Percentiles rank a stretch among this genome's conserved stretches.
phyloP scores from a whole-genome alignment of 352 stramenopile genomes.

The Globisporangium cystogenes region DNA sequence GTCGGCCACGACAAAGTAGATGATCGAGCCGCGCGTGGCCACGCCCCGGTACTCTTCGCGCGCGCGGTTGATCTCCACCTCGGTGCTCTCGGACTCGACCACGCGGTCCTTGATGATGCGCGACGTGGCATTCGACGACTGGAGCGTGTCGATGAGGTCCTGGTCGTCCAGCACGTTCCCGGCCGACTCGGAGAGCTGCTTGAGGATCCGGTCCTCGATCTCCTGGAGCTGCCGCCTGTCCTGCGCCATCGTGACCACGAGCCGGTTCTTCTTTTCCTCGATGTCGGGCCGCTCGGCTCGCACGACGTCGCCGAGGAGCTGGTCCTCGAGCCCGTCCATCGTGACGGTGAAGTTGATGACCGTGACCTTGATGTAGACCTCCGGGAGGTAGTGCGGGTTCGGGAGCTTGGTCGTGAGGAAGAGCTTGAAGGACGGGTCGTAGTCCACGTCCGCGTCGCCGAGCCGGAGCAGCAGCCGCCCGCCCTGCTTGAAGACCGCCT shows the following conservation, averaged over 20 bases:
- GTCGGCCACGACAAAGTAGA: slow-evolving; percentile 95
- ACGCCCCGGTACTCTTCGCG: slow-evolving; percentile 90
- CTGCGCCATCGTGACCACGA: slow-evolving; percentile 91
- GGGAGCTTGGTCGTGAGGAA: slow-evolving; percentile 93
- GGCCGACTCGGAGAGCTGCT: slow-evolving; percentile 87
- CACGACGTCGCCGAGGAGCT: slow-evolving; percentile 92
- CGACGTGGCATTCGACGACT: slow-evolving; percentile 83
- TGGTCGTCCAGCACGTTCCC: slow-evolving; percentile 94
- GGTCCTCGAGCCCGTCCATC: slow-evolving; percentile 91
- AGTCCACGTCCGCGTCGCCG: slow-evolving; percentile 92
- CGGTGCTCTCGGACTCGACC: slow-evolving; percentile 86
- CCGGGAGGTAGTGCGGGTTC: slow-evolving; percentile 93
- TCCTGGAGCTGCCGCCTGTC: slow-evolving; percentile 92
- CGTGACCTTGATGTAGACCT: slow-evolving; percentile 96
- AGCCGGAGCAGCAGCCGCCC: slow-evolving; percentile 86
- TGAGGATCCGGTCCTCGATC: slow-evolving; percentile 91
- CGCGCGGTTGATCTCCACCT: slow-evolving; percentile 88
- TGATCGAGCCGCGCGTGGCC: slow-evolving; percentile 88
- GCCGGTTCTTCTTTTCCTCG: slow-evolving; percentile 91
- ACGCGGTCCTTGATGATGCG: slow-evolving; percentile 89
- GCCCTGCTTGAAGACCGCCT: slow-evolving; percentile 91
- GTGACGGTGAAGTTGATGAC: slow-evolving; percentile 97
- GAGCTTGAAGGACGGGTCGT: slow-evolving; percentile 89
- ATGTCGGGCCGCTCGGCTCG: slow-evolving; percentile 89
- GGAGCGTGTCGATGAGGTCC: slow-evolving; percentile 80